Evolutionary conservation across 345 rosid species (phyloP).

Genomic region (Cardamine chenopodiifolia): DNA sequence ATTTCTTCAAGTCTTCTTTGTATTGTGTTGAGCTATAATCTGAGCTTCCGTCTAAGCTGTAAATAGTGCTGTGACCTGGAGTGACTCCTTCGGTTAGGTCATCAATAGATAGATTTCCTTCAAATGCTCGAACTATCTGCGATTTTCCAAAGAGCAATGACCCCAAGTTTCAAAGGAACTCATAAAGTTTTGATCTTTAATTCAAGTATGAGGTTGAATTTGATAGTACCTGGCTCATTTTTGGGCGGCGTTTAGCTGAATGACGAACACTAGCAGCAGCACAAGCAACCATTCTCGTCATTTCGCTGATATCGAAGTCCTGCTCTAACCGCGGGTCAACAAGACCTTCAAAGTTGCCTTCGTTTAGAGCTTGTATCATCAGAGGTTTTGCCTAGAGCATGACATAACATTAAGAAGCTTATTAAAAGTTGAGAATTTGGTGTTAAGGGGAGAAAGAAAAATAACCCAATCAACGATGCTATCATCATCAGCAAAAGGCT

Average conservation of each 20-base stretch:
- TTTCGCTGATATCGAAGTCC: conserved; percentile 51
- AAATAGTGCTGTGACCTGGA: conserved; percentile 55
- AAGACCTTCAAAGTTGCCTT: conserved; percentile 52
- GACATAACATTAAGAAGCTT: not conserved
- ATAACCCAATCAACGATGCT: conserved; percentile 91
- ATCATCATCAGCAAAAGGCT: conserved; percentile 68
- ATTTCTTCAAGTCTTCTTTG: conserved; percentile 67
- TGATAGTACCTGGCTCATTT: conserved; percentile 76
- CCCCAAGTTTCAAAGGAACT: conserved; percentile 7
- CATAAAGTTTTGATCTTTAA: not conserved
- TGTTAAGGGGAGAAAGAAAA: not conserved
- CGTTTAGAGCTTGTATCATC: conserved; percentile 59
- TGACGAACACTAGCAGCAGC: conserved; percentile 84
- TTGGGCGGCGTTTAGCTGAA: conserved; percentile 74
- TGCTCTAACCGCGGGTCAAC: conserved; percentile 61
- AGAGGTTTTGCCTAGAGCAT: conserved; percentile 72
- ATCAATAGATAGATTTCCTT: conserved; percentile 66
- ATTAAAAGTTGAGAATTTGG: not conserved
- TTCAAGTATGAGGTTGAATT: not conserved
- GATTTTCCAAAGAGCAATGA: not conserved
- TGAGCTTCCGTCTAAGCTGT: conserved; percentile 55
- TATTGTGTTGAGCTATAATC: conserved; percentile 70
- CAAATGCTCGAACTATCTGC: conserved; percentile 84
- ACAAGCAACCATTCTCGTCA: conserved; percentile 73
- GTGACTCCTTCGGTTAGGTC: conserved; percentile 62